Evolutionary conservation across 2,329 filamentous ascomycete species (phyloP), one percentile per base, ranked within the genome.

Genomic region (Ceratocystis colombiana): DNA sequence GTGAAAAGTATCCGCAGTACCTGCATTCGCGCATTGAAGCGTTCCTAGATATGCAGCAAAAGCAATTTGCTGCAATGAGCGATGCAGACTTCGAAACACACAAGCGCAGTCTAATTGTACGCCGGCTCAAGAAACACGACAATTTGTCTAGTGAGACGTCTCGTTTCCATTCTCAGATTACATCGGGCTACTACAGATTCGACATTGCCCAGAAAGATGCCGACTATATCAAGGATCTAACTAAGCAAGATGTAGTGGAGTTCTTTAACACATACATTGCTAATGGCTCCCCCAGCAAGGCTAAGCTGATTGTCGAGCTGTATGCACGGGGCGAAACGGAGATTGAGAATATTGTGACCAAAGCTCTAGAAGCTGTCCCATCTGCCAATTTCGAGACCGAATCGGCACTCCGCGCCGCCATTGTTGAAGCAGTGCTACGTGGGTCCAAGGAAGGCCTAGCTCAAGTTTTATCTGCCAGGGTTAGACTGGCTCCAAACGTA

Each of bases 121-220:
- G 91, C 77, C 81, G 90, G 17, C 78, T 96, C 25, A 92, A 97
- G 77, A 96, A 95, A 75, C 76, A 96, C 71, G 96, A 96, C 80
- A 97, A 96, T 70, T 78, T 99, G 61, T 84, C 87, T 68, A 88
- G 93, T 70, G 94, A 99, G 77, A 90, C 87, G 4, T 82, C 80
- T 66, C 83, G 90, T 57, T 96, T 90, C 92, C 81, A 80, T 63
- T 55, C 66, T 5, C 90, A 96, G 72, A 90, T 99, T 70, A 83
- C 84, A 63, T 88, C 82, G 64, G 92, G 96, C 73, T 89, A 88
- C 70, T 95, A 92, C 74, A 91, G 96, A 75, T 99, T 97, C 75
- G 82, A 90, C 72, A 85, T 88, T 73, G 88, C 84, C 61, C 87
- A 90, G 70, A 82, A 83, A 61, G 93, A 97, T 73, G 92, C 90